Evolutionary conservation across 2,329 filamentous ascomycete species (phyloP), one percentile per base, ranked within the genome.

Genomic region (Rhexocercosporidium sp.): DNA sequence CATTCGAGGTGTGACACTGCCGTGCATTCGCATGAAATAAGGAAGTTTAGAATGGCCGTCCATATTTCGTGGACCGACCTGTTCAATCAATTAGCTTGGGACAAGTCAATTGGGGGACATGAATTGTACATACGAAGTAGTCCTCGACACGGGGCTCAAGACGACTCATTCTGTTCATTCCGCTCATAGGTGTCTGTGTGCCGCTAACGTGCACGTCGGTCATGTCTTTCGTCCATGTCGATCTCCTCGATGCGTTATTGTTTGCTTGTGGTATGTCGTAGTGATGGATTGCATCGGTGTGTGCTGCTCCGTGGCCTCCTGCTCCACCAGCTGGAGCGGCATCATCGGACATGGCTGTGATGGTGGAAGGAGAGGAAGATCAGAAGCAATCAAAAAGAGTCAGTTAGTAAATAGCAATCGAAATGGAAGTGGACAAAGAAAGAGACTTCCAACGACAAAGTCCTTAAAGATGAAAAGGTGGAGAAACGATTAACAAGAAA

Each of bases 1-100:
- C 85, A 94, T 87, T 75, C 91, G 89, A 14, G 92, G 92, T 66
- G 91, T 77, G 68, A 94, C 88, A 69, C 88, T 92, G 73, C 92
- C 92, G 77, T 93, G 91, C 80, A 94, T 84, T 66, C 90, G 90
- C 77, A 94, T 80, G 76, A 93, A 91, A 70, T 88, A 85, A 20
- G 92, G 92, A 84, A 90, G 90, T 83, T 92, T 93, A 22, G 90
- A 93, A 78, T 94, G 91, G 74, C 87, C 87, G 66, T 88, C 83
- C 70, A 92, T 86, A 76, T 93, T 88, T 68, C 90, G 86, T 59
- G 92, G 92, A 14, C 87, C 88, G 49, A 76, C 72, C 76, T 77
- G 47, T n/a, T 9, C 0, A 5, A 18, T n/a, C 37, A 8, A 37
- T 65, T 62, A 65, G 62, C 47, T 14, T 29, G 9, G 9, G 22